Base-by-base conservation (phyloP, 768 basidiomycete species). In the Phylloporus rhodoxanthus region DNA sequence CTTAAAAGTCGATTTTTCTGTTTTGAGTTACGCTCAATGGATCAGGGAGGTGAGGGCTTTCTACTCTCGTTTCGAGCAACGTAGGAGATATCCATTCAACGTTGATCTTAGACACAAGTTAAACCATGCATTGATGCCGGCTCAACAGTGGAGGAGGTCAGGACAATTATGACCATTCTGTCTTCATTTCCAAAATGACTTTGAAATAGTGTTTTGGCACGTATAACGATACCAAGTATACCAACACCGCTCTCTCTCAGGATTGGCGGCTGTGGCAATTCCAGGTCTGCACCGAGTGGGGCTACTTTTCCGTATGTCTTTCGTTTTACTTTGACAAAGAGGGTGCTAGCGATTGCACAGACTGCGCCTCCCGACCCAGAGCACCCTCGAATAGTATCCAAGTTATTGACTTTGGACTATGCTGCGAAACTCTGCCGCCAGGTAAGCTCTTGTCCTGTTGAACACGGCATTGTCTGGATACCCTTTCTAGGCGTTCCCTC, bases 261-360 rank as follows among this genome's bases (percentile, higher is more conserved):
- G 77, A 75, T 5, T 97, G 94, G 94, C 77, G 91, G 36, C 69
- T 85, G 11, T 97, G 94, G 94, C 57, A 74, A 5, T 95, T 91
- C 76, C 93, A 91, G 69, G 88, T 91, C 45, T 93, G 91, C 72
- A 92, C 90, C 0, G 80, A 95, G 60, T 97, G 95, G 95, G 95
- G 93, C 2, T 99, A 91, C 67, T 93, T 95, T 65, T 82, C 76
- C 26, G 90, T 87, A 57, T 29, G 79, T 62, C 8, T 39, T 49
- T 38, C 3, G 19, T 30, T 45, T 36, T 20, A 25, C 26, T 8
- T 19, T 9, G 29, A n/a, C 29, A 14, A 21, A 26, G 17, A 40
- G 8, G 36, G 33, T 34, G 21, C 43, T 41, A 21, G 39, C 28
- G 8, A 34, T 30, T 15, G 28, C 45, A 11, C 47, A 91, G 87